Evolutionary conservation across 495 filamentous ascomycete species (phyloP), one percentile per base, ranked within the genome.

Genomic region (Xylaria venustula): DNA sequence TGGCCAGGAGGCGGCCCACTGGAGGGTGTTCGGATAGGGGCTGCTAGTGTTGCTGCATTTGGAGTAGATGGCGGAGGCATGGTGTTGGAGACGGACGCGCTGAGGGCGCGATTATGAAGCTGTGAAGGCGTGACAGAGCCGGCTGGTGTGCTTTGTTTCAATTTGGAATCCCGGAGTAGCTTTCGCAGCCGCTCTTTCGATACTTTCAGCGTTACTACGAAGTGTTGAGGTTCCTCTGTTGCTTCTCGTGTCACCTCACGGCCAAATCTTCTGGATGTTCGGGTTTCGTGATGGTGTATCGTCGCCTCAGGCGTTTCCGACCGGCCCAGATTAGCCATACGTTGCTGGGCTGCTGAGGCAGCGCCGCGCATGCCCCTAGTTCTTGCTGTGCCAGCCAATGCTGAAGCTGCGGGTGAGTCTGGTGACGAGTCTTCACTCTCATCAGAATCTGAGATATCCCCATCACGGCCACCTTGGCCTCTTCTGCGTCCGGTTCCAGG

Each of bases 301-400:
- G 85, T 78, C 6, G 84, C 77, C 71, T 98, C 94, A 1, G 95
- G 94, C 0, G 94, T 97, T 66, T 91, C 90, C 14, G 93, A 97
- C 40, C 94, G 87, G 26, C 88, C 91, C 32, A 95, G 68, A 62
- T 89, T 91, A 7, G 90, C 88, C 75, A 85, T 84, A 54, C 84
- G 77, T 67, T 85, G 81, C 67, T 92, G 88, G 25, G 93, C 93
- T 20, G 90, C 92, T 40, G 81, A 88, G 56, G 90, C 93, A 19
- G 90, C 92, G 30, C 88, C 91, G 58, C 88, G 85, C 85, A 97
- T 92, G 19, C 88, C 88, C 72, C 92, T 81, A n/a, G 90, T 95
- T 61, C 92, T 85, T 30, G 91, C 87, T 14, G 91, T 95, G 22
- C 91, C 91, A 60, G 87, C 80, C 11, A 88, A 76, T 51, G 91